Evolutionary conservation across 306 rosid species (phyloP).

Genomic region (Myrica gale): DNA sequence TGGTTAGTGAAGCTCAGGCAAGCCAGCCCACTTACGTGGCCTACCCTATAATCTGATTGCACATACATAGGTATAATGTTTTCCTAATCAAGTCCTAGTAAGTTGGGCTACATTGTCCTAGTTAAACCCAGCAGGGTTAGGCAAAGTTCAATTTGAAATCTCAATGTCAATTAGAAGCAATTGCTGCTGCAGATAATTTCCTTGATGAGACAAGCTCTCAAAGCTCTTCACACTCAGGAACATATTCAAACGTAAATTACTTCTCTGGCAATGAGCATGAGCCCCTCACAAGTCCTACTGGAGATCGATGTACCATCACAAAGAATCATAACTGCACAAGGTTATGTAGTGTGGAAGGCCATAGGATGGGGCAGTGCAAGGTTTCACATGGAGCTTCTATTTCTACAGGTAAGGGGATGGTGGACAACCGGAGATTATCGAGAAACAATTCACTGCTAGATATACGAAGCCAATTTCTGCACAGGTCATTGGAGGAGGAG

Average conservation of each 20-base stretch:
- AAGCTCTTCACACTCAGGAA: constrained; percentile 62
- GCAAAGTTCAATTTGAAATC: constrained; percentile 6
- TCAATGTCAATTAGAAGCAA: constrained; percentile 16
- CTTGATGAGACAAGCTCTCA: constrained; percentile 68
- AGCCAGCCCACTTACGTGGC: no score
- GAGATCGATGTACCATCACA: constrained; percentile 39
- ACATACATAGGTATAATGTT: not conserved
- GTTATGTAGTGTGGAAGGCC: constrained; percentile 51
- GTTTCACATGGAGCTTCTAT: constrained; percentile 34
- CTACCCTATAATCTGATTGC: not conserved
- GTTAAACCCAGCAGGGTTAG: not conserved
- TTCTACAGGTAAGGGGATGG: constrained; percentile 41
- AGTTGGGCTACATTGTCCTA: not conserved
- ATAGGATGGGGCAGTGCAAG: constrained; percentile 35
- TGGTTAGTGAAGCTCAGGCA: not conserved
- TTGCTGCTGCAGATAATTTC: constrained; percentile 60
- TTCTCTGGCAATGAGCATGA: constrained; percentile 46
- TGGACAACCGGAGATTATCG: constrained; percentile 41
- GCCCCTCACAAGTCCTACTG: constrained; percentile 26
- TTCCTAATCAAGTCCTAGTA: not conserved
- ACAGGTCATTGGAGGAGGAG: constrained; percentile 74
- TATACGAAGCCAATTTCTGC: constrained; percentile 66
- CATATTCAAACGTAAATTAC: constrained; percentile 61
- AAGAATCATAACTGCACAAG: constrained; percentile 51
- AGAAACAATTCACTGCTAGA: constrained; percentile 75